Evolutionary conservation across 345 rosid species (phyloP).

Genomic region (Streptanthus diversifolius): DNA sequence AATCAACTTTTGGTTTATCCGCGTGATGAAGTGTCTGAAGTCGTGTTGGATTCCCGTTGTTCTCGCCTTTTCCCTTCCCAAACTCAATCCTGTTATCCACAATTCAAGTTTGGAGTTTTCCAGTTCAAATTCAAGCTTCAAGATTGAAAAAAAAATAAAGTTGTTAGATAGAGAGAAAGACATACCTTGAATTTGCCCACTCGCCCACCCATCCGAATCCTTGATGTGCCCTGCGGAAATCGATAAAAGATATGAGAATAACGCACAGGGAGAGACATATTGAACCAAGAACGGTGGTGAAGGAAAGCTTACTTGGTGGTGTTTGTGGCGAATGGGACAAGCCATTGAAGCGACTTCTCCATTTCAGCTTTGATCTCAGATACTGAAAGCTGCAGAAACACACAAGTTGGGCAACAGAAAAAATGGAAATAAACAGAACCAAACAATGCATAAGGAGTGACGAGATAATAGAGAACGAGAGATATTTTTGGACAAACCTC

Average conservation of each 20-base stretch:
- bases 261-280: constrained; percentile 1
- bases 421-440: neutral
- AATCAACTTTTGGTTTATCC: constrained; percentile 58
- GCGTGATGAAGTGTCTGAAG: constrained; percentile 87
- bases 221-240: constrained; percentile 68
- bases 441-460: neutral
- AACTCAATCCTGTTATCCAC: constrained; percentile 30
- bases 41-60: constrained; percentile 45
- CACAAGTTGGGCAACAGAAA: neutral
- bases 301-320: constrained; percentile 63
- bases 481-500: constrained; percentile 45
- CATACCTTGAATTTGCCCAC: constrained; percentile 89
- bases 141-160: neutral
- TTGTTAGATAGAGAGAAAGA: constrained; percentile 11
- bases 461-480: neutral
- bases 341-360: constrained; percentile 84
- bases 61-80: constrained; percentile 33
- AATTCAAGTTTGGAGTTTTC: neutral
- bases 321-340: constrained; percentile 73
- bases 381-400: constrained; percentile 51
- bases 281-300: neutral
- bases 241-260: constrained; percentile 9
- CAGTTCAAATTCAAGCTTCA: constrained; percentile 6
- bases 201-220: constrained; percentile 99
- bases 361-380: constrained; percentile 71